Percentiles rank a stretch among this genome's conserved stretches.
Evolutionary conservation across 495 filamentous ascomycete species (phyloP).

Genomic region (Lophiostoma macrostomum): DNA sequence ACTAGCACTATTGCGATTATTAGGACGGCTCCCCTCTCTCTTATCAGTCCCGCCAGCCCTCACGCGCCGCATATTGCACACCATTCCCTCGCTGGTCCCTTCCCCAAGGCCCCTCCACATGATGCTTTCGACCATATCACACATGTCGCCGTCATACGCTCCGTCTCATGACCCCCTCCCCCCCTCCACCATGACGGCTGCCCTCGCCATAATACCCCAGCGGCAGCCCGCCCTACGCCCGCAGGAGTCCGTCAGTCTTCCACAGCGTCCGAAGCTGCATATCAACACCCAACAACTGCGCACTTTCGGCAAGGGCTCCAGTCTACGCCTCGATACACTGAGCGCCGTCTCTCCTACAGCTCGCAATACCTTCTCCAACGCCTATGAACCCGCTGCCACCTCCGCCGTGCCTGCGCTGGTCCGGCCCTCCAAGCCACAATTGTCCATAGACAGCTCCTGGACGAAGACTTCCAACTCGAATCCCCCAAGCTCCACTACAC

Average conservation of each 20-base stretch:
- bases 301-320: conserved; percentile 54
- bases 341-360: conserved; percentile 68
- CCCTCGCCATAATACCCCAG: conserved; percentile 40
- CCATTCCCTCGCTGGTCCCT: too few relatives aligned
- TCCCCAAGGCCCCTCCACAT: conserved; percentile 26
- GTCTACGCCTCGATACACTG: conserved; percentile 55
- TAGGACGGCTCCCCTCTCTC: conserved; percentile 47
- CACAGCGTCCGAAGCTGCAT: conserved; percentile 71
- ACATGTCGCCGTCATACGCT: conserved; percentile 29
- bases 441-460: conserved; percentile 40
- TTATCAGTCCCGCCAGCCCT: conserved; percentile 21
- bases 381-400: conserved; percentile 61
- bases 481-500: conserved; percentile 19
- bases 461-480: neutral
- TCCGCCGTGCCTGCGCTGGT: conserved; percentile 46
- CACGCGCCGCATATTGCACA: conserved; percentile 4
- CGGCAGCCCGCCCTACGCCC: conserved; percentile 24
- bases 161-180: conserved; percentile 25
- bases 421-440: conserved; percentile 29
- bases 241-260: conserved; percentile 43
- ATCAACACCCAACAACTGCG: conserved; percentile 62
- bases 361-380: conserved; percentile 80
- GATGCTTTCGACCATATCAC: conserved; percentile 37
- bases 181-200: conserved; percentile 30
- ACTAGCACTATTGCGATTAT: conserved; percentile 5